Evolutionary conservation across 192 early-diverging fungal genomes (phyloP).

Genomic region (Backusella macrospora): DNA sequence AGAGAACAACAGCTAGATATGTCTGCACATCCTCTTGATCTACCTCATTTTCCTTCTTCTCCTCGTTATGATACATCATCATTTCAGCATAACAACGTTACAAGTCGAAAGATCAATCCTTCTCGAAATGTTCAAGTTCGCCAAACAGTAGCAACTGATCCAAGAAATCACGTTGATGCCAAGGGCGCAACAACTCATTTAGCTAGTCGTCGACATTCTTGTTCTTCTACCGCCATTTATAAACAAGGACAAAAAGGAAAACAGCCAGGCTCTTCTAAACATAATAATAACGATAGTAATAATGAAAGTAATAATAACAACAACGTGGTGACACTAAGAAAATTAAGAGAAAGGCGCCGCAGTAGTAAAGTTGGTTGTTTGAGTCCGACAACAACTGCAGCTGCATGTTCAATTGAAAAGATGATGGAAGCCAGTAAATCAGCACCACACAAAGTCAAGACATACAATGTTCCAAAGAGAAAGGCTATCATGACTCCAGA

Average conservation of each 20-base stretch:
- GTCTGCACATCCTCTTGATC: slow-evolving; percentile 13
- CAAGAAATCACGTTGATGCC: neutral
- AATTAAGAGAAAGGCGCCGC: slow-evolving; percentile 18
- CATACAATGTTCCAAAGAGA: slow-evolving; percentile 26
- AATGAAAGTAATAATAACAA: neutral
- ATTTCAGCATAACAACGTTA: neutral
- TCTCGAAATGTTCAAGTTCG: neutral
- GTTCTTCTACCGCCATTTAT: slow-evolving; percentile 14
- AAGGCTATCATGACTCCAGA: neutral
- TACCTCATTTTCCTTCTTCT: neutral
- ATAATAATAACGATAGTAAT: no score
- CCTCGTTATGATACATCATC: neutral
- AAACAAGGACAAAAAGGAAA: neutral
- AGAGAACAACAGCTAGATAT: neutral
- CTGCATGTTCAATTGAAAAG: slow-evolving; percentile 7
- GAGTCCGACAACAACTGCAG: neutral
- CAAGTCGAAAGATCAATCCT: neutral
- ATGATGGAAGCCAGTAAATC: slow-evolving; percentile 23
- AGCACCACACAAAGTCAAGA: slow-evolving; percentile 33
- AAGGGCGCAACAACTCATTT: neutral
- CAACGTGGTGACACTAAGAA: slow-evolving; percentile 12
- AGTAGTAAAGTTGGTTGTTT: slow-evolving; percentile 5
- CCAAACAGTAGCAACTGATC: slow-evolving; percentile 8
- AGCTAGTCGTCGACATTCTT: slow-evolving; percentile 23
- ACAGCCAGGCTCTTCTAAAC: neutral